Conservation (phyloP, 805 yeast species). For the Tetrapisispora arboricola region DNA sequence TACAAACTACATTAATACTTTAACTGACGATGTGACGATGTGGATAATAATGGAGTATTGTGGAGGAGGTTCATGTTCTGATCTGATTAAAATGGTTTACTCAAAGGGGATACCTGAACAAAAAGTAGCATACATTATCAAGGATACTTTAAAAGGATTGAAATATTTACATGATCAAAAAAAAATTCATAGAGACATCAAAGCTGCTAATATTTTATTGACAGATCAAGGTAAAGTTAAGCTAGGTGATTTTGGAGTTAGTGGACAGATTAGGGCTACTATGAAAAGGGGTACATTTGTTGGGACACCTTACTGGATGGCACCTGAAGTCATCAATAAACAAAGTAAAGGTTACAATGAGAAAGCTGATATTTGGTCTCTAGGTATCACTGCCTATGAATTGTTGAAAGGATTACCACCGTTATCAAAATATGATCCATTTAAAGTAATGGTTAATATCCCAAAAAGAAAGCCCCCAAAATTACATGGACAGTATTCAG, state of each 20-base stretch:
- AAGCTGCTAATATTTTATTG: conserved; percentile 77
- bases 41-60: conserved; percentile 94
- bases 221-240: conserved; percentile 63
- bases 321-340: conserved; percentile 76
- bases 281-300: conserved; percentile 66
- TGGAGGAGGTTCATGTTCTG: conserved; percentile 88
- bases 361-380: conserved; percentile 91
- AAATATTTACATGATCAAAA: conserved; percentile 63
- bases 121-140: conserved; percentile 49
- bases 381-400: conserved; percentile 88
- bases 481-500: conserved; percentile 23
- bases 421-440: conserved; percentile 57
- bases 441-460: conserved; percentile 51
- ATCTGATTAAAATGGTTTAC: conserved; percentile 42
- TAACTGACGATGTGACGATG: conserved; percentile 53
- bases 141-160: conserved; percentile 60
- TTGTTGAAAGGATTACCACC: conserved; percentile 80
- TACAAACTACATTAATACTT: conserved; percentile 56
- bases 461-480: conserved; percentile 30
- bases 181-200: conserved; percentile 82
- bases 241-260: conserved; percentile 88
- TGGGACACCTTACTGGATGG: conserved; percentile 98
- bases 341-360: conserved; percentile 54
- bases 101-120: conserved; percentile 30
- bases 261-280: conserved; percentile 69